Conservation (phyloP, 2,329 filamentous ascomycete species). For the Cladophialophora exuberans region DNA sequence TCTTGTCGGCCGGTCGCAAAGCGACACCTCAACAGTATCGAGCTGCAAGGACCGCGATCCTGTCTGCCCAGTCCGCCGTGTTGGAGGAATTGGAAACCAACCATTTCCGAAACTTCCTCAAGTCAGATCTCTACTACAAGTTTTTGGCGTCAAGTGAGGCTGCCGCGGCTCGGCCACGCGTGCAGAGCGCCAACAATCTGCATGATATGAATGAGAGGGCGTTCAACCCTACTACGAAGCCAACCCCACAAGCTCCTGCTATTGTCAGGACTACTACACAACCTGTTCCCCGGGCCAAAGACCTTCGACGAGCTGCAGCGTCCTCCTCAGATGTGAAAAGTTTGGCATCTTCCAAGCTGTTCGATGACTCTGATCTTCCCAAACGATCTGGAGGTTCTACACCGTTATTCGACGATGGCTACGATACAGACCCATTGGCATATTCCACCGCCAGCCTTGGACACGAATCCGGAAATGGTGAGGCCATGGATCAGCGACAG, state of each 20-base stretch:
- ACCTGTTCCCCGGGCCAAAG: slow-evolving; percentile 48
- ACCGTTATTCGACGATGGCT: slow-evolving; percentile 79
- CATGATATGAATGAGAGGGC: slow-evolving; percentile 13
- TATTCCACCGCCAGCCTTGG: slow-evolving; percentile 81
- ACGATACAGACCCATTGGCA: slow-evolving; percentile 69
- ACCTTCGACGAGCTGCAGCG: slow-evolving; percentile 62
- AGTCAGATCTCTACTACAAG: slow-evolving; percentile 94
- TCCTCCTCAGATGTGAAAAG: slow-evolving; percentile 63
- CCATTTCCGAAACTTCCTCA: slow-evolving; percentile 84
- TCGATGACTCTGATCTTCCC: slow-evolving; percentile 43
- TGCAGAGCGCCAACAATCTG: slow-evolving; percentile 18
- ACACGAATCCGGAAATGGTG: slow-evolving; percentile 61
- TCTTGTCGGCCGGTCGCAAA: slow-evolving; percentile 74
- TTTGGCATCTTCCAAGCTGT: slow-evolving; percentile 46
- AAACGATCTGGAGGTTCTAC: slow-evolving; percentile 39
- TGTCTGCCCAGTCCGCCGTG: slow-evolving; percentile 79
- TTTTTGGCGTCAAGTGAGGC: slow-evolving; percentile 85
- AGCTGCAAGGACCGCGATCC: slow-evolving; percentile 76
- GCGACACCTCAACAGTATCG: slow-evolving; percentile 83
- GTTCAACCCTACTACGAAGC: not conserved
- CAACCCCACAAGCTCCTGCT: slow-evolving; percentile 44
- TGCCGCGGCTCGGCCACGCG: slow-evolving; percentile 34
- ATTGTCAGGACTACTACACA: slow-evolving; percentile 54
- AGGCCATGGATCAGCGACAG: slow-evolving; percentile 68
- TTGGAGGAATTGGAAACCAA: slow-evolving; percentile 81